A percentile compares a stretch with the other conserved stretches of the same genome.
These are phyloP conservation scores for Fusarium ambrosium DNA, from an alignment of 2,329 filamentous ascomycete species.

Conservation along the genomic window DNA sequence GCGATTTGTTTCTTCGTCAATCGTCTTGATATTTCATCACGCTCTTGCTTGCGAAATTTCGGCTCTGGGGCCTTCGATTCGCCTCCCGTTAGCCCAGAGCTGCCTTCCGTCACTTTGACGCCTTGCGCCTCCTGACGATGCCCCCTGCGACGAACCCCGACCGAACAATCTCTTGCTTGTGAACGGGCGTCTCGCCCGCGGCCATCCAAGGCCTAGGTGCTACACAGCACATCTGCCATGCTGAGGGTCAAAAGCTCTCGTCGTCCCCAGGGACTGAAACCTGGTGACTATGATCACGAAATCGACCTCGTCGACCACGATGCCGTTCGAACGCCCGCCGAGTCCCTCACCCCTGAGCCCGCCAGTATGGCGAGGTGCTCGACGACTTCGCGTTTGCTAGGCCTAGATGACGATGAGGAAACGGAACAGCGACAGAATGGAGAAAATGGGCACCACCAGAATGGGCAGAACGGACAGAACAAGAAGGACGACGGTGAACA, in stretches of 20 bases:
- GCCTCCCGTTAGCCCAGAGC: slow-evolving; percentile 7
- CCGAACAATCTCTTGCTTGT: slow-evolving; percentile 18
- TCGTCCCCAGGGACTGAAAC: slow-evolving; percentile 67
- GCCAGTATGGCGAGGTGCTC: slow-evolving; percentile 36
- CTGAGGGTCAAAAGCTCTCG: slow-evolving; percentile 63
- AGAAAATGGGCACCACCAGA: neutral
- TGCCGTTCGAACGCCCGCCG: slow-evolving; percentile 43
- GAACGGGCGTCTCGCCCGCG: slow-evolving; percentile 28
- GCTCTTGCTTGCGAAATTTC: neutral
- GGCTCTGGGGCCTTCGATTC: neutral
- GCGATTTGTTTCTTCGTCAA: neutral
- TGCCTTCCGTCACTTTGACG: slow-evolving; percentile 3
- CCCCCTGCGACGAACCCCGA: slow-evolving; percentile 21
- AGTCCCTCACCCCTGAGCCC: slow-evolving; percentile 37
- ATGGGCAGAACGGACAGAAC: slow-evolving; percentile 16
- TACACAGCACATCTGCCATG: slow-evolving; percentile 44
- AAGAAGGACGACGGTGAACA: slow-evolving; percentile 24
- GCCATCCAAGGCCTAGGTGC: slow-evolving; percentile 33
- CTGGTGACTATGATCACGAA: slow-evolving; percentile 77
- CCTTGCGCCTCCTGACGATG: slow-evolving; percentile 28
- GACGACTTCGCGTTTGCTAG: slow-evolving; percentile 44
- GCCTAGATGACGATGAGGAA: slow-evolving; percentile 34
- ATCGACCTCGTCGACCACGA: slow-evolving; percentile 76
- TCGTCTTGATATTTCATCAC: neutral
- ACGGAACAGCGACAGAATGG: slow-evolving; percentile 7